Percentiles rank a stretch among this genome's conserved stretches.
Evolutionary conservation across 2,329 filamentous ascomycete species (phyloP).

Genomic region (Trichoderma atroviride): DNA sequence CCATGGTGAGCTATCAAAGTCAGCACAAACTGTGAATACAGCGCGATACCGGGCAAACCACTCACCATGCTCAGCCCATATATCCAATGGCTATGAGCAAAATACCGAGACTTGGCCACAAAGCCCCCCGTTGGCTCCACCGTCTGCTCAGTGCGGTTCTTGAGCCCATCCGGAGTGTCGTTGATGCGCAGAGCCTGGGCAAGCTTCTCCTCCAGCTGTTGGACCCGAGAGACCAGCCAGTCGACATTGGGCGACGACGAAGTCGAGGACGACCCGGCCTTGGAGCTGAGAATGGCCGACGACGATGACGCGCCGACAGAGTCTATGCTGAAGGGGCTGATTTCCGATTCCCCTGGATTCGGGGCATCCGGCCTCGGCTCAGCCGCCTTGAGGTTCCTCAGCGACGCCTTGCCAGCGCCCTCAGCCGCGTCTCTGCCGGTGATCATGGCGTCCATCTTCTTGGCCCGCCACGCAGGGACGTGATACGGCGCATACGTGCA

Average conservation of each 20-base stretch:
- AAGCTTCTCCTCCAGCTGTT: constrained; percentile 49
- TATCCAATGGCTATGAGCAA: constrained; percentile 56
- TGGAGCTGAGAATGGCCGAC: constrained; percentile 35
- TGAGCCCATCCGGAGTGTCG: constrained; percentile 28
- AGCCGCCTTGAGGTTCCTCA: constrained; percentile 15
- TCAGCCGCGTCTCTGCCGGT: neutral
- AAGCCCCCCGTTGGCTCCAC: constrained; percentile 37
- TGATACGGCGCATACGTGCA: constrained; percentile 55
- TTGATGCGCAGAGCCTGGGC: constrained; percentile 35
- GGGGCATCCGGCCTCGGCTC: neutral
- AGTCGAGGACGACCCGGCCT: constrained; percentile 34
- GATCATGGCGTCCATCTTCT: constrained; percentile 27
- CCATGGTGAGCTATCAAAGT: constrained; percentile 36
- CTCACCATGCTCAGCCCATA: constrained; percentile 47
- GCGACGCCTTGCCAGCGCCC: neutral
- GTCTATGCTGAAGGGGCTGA: neutral
- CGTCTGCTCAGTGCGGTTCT: constrained; percentile 7
- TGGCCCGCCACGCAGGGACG: constrained; percentile 35
- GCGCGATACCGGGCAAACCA: neutral
- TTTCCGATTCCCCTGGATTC: neutral
- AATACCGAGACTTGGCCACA: constrained; percentile 49
- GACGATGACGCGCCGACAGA: constrained; percentile 22
- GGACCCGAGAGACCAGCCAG: constrained; percentile 44
- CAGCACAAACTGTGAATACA: neutral
- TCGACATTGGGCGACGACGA: constrained; percentile 34